These are phyloP conservation scores for Pythium volutum DNA, from an alignment of 352 stramenopile species.

Conservation along the genomic window DNA sequence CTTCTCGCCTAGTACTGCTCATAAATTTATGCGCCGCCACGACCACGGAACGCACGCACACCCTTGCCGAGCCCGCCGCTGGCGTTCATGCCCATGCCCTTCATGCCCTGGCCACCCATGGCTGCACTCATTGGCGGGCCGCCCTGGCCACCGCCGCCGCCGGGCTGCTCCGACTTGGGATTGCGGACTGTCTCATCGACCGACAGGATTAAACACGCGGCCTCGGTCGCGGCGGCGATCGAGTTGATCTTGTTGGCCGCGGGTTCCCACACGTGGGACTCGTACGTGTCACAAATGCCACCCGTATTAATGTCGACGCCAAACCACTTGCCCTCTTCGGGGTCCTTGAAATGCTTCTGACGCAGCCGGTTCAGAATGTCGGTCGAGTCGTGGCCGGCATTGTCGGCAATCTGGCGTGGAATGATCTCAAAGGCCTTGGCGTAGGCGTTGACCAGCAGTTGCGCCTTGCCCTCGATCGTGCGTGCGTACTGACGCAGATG, in stretches of 20 bases:
- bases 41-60: slow-evolving; percentile 75
- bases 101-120: slow-evolving; percentile 91
- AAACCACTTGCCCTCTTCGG: slow-evolving; percentile 94
- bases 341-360: slow-evolving; percentile 95
- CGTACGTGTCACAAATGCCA: slow-evolving; percentile 97
- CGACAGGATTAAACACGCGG: slow-evolving; percentile 97
- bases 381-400: slow-evolving; percentile 98
- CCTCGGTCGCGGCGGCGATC: slow-evolving; percentile 94
- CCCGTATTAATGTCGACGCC: slow-evolving; percentile 98
- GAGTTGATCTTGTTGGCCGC: slow-evolving; percentile 99
- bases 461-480: slow-evolving; percentile 97
- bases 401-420: slow-evolving; percentile 96
- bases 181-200: slow-evolving; percentile 99
- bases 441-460: slow-evolving; percentile 95
- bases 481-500: slow-evolving; percentile 90
- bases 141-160: slow-evolving; percentile 45
- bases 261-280: slow-evolving; percentile 98
- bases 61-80: slow-evolving; percentile 68
- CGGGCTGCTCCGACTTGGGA: slow-evolving; percentile 94
- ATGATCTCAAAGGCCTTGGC: slow-evolving; percentile 98
- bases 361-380: slow-evolving; percentile 97
- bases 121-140: slow-evolving; percentile 83
- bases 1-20: not conserved
- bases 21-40: slow-evolving; percentile 69
- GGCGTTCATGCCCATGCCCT: slow-evolving; percentile 82